A percentile compares a stretch with the other conserved stretches of the same genome.
Conservation (phyloP, 495 filamentous ascomycete species). For the Thermothielavioides terrestris region DNA sequence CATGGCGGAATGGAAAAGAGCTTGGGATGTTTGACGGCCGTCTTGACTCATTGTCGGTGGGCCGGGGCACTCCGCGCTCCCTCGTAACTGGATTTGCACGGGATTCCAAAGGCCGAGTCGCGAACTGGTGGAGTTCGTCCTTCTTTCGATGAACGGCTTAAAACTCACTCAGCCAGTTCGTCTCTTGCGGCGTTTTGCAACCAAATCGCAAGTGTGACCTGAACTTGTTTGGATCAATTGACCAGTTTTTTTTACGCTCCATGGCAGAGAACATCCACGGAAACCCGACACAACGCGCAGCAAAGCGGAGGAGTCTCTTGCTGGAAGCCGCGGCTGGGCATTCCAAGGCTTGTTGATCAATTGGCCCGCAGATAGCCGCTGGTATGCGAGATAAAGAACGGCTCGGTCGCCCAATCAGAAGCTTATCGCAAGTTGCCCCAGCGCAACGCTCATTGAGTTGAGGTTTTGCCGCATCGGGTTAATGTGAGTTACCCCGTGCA, state of each 20-base stretch:
- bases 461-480: too few relatives aligned
- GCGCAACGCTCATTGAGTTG: too few relatives aligned
- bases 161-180: too few relatives aligned
- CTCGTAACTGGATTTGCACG: too few relatives aligned
- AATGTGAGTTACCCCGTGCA: too few relatives aligned
- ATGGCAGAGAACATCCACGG: not conserved
- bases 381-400: constrained; percentile 14
- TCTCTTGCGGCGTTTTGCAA: not conserved
- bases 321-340: constrained; percentile 4
- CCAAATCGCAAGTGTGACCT: not conserved
- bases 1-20: not conserved
- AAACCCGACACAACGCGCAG: constrained; percentile 14
- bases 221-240: not conserved
- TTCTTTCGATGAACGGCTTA: too few relatives aligned
- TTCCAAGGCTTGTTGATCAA: constrained; percentile 4
- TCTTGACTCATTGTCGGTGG: constrained; percentile 6
- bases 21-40: not conserved
- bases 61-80: not conserved
- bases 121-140: constrained; percentile 5
- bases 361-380: constrained; percentile 23
- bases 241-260: constrained; percentile 4
- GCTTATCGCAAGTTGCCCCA: constrained; percentile 7
- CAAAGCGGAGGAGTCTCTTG: constrained; percentile 1
- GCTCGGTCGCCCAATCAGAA: constrained; percentile 7
- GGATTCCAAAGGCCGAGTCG: constrained; percentile 3